Percentiles rank a stretch among this genome's conserved stretches.
Evolutionary conservation across 2,329 filamentous ascomycete species (phyloP).

Genomic region (Monilinia polystroma): DNA sequence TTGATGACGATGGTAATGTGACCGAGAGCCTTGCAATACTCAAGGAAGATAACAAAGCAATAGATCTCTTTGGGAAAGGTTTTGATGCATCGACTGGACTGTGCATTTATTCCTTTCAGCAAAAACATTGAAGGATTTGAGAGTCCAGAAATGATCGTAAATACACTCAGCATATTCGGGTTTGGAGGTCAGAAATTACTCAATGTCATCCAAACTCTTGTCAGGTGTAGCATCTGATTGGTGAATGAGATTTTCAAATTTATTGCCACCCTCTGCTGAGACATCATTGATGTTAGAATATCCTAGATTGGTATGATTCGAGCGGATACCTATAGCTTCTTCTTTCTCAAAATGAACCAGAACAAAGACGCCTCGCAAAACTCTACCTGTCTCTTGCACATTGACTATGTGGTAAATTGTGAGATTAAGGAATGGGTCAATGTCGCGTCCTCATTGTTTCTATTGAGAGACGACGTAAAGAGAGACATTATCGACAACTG

Average conservation of each 20-base stretch:
- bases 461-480: background rate
- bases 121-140: background rate
- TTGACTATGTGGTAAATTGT: background rate
- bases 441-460: too few species aligned
- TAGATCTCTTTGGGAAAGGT: background rate
- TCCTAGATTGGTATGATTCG: background rate
- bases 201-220: background rate
- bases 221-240: background rate
- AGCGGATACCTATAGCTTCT: background rate
- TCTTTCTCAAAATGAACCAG: background rate
- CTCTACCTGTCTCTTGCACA: background rate
- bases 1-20: background rate
- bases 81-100: background rate
- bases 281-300: background rate
- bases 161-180: background rate
- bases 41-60: background rate
- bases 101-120: background rate
- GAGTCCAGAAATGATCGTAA: background rate
- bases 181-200: background rate
- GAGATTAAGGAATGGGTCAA: background rate
- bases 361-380: background rate
- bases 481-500: background rate
- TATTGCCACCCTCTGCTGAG: too few species aligned
- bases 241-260: too few species aligned
- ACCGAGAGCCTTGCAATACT: background rate